These are phyloP conservation scores for Colletotrichum lentis DNA, from an alignment of 2,329 filamentous ascomycete genomes.

Conservation along the genomic window DNA sequence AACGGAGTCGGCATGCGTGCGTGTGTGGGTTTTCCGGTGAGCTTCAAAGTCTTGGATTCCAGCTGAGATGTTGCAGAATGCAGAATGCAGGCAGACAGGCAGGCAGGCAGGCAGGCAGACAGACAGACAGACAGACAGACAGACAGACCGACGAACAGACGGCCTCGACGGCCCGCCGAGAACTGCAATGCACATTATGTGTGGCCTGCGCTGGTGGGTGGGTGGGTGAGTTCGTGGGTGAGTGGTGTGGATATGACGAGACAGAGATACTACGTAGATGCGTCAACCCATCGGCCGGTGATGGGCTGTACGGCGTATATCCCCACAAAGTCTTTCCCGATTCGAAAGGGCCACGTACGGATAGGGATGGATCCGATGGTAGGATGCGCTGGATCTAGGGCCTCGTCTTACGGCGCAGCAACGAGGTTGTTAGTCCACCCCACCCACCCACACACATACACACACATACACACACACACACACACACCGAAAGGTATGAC, in stretches of 20 bases:
- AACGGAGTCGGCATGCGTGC: background rate
- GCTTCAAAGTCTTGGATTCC: background rate
- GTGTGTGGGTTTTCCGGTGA: background rate
- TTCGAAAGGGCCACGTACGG: background rate
- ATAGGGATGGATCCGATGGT: background rate
- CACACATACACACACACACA: background rate
- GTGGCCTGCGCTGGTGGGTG: too few relatives aligned
- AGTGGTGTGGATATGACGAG: too few relatives aligned
- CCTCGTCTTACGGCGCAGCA: conserved; percentile 21
- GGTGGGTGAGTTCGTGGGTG: too few relatives aligned
- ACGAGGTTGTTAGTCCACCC: conserved; percentile 2
- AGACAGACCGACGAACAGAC: background rate
- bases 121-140: too few relatives aligned
- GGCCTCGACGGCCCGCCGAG: conserved; percentile 2
- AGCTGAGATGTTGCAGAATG: background rate
- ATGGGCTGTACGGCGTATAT: background rate
- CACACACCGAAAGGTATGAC: background rate
- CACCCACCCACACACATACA: too few relatives aligned
- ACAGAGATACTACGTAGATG: background rate
- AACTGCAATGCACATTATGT: background rate
- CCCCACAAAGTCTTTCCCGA: background rate
- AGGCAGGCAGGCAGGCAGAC: too few relatives aligned
- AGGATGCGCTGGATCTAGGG: conserved; percentile 31
- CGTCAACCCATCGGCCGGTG: background rate
- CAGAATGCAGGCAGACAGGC: too few relatives aligned